Evolutionary conservation across 768 basidiomycete species (phyloP), one percentile per base, ranked within the genome.

Genomic region (Hericium alpestre): DNA sequence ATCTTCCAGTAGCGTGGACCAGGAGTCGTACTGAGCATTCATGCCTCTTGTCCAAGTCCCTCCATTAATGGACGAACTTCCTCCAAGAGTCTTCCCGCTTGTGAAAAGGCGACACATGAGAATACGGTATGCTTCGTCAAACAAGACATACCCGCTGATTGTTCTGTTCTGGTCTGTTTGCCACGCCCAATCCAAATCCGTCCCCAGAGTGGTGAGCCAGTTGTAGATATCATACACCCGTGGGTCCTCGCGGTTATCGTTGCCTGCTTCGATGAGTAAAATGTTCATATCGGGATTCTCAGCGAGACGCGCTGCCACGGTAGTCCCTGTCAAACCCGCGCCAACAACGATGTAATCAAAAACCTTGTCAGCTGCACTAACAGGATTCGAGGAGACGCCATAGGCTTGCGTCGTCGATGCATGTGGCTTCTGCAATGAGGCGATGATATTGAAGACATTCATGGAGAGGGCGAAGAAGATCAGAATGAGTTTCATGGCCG

Each of bases 11-110:
- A 78, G 66, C 1, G 63, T 64, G 10, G 69, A 65, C 73, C 72
- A 73, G 0, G 74, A 65, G 57, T 79, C 75, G 51, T 79, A 77
- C 59, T 79, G 76, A 1, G 70, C 73, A 22, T 68, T 67, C 15
- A 72, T 59, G 2, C 75, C 79, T 13, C 78, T 71, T 11, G 74
- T 76, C 63, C 73, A 79, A 7, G 71, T 64, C 15, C 67, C 77
- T 8, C 77, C 79, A 60, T 79, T 80, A 56, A 80, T 76, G 1
- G 78, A 78, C 48, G 74, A 60, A 8, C 62, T 58, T 1, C 70
- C 70, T n/a, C 69, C 69, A 1, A 71, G 64, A 2, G 78, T 79
- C 63, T 75, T 78, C 4, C 78, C 78, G 51, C 76, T 77, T 32
- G 27, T 46, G 15, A 46, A 46, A 15, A n/a, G 8, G 15, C 8